phyloP scores from a whole-genome alignment of 371 early-diverging fungal species.

The Dentiscutata heterogama region DNA sequence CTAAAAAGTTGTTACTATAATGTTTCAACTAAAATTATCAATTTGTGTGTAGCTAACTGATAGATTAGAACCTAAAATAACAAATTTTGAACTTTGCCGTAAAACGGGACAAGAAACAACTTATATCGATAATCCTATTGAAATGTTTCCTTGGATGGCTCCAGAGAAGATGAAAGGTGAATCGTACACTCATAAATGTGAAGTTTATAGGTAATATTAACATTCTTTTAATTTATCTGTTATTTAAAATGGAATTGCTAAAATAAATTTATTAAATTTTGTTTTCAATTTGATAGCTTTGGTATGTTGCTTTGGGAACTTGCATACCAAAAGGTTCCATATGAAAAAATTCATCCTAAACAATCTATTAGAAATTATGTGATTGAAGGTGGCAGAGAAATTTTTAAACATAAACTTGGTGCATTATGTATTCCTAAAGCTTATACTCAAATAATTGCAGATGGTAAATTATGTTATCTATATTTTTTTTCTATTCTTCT shows the following conservation, averaged over 20 bases:
- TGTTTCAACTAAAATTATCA: not conserved
- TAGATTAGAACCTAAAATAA: slow-evolving; percentile 18
- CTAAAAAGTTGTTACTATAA: not conserved
- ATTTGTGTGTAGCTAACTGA: not conserved
- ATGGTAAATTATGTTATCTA: not conserved
- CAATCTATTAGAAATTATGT: not conserved
- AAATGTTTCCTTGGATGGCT: slow-evolving; percentile 22
- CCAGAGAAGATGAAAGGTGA: not conserved
- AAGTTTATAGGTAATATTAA: slow-evolving; percentile 23
- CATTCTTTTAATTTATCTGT: not conserved
- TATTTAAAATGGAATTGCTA: not conserved
- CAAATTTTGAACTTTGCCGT: slow-evolving; percentile 11
- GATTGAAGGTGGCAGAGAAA: not conserved
- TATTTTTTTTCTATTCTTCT: not conserved
- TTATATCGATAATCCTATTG: not conserved
- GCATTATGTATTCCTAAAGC: not conserved
- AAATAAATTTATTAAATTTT: not conserved
- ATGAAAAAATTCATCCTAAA: not conserved
- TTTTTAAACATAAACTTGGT: not conserved
- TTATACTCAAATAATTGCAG: slow-evolving; percentile 16
- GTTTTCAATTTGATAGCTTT: not conserved
- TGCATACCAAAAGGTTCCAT: slow-evolving; percentile 12
- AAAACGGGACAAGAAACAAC: not conserved
- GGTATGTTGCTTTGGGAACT: slow-evolving; percentile 42
- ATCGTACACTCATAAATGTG: slow-evolving; percentile 30